Evolutionary conservation across 805 yeast species (phyloP), one percentile per base, ranked within the genome.

Genomic region (Lachancea sp.): DNA sequence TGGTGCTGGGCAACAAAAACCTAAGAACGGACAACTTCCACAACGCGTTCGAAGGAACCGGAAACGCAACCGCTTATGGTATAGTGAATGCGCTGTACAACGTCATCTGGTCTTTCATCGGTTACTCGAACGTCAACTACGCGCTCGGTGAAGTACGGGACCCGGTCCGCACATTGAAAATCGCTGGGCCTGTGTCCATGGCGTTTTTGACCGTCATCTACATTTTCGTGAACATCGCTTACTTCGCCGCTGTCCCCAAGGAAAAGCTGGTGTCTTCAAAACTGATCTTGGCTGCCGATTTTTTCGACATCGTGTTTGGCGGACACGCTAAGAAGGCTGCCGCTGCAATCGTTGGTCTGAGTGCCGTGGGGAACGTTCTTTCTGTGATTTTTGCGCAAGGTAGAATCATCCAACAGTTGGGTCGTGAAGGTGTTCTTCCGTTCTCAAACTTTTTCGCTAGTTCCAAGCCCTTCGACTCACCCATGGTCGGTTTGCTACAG

Each of bases 321-420:
- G 66, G 72, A 16, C 67, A 65, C 10, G 93, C 88, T 16, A 82
- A 78, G 62, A 79, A 68, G 57, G 93, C 90, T 3, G 74, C 86
- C 9, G 78, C 89, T 11, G 89, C 80, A 1, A 81, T 86, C 59
- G 91, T 86, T 39, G 93, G 95, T 3, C 68, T 87, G 42, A 77
- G 85, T 57, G 89, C 95, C 2, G 69, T 83, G 48, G 95, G 95
- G 49, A 87, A 86, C 58, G 91, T 87, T 37, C 61, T 85, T 65
- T 77, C 89, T 15, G 95, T 85, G 34, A 81, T 82, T 44, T 82
- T 84, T 58, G 79, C 91, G 3, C 95, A 86, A 64, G 90, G 91
- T 45, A 75, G 95, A 68, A 76, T 84, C 49, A 72, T 85, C 42
- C 90, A 85, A 62, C 86, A 82, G 53, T 72, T 86, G 54, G 95